These are phyloP conservation scores for Dimargaris verticillata DNA, from an alignment of 192 early-diverging fungal genomes.

Conservation along the genomic window DNA sequence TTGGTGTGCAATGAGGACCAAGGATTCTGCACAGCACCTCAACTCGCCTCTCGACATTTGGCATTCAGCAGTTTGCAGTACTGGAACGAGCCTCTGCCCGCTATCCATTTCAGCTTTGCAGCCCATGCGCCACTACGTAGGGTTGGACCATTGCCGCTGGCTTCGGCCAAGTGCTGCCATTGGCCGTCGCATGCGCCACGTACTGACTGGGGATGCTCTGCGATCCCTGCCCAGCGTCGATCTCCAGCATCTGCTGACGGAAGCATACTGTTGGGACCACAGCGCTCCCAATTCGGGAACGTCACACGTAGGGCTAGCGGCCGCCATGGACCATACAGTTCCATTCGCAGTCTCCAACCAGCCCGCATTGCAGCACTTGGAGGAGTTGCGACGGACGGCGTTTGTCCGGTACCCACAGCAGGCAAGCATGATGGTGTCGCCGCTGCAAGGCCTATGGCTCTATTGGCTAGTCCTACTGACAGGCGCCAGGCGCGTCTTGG, in stretches of 20 bases:
- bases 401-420: not conserved
- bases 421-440: constrained; percentile 28
- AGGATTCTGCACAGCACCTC: no score
- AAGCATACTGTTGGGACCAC: not conserved
- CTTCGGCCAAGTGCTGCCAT: no score
- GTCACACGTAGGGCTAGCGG: not conserved
- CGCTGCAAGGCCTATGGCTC: constrained; percentile 33
- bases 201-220: no score
- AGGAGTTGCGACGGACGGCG: not conserved
- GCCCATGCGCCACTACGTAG: no score
- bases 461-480: constrained; percentile 29
- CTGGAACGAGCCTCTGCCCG: no score
- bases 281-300: not conserved
- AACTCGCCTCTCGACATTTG: no score
- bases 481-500: constrained; percentile 33
- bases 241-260: not conserved
- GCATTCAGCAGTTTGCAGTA: no score
- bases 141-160: no score
- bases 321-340: not conserved
- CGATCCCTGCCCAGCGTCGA: no score
- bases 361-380: not conserved
- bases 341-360: not conserved
- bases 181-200: no score
- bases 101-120: no score
- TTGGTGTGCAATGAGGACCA: no score